These are phyloP conservation scores for Ophiocordyceps camponoti-saundersi DNA, from an alignment of 2,329 filamentous ascomycete species.

Conservation along the genomic window DNA sequence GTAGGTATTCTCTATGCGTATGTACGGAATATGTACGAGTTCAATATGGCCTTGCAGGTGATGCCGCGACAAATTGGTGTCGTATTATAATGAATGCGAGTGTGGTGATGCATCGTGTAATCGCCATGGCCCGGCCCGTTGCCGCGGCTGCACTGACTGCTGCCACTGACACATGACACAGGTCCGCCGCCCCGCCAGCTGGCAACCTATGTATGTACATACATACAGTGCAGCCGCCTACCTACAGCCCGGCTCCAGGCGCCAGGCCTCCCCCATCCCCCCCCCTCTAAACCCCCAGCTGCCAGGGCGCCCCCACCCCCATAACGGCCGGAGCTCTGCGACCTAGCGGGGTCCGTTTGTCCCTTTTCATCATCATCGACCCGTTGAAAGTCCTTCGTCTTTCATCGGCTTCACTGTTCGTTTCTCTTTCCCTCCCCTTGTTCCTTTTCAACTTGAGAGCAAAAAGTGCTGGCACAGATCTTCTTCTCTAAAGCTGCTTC, in stretches of 20 bases:
- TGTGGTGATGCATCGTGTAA: too few relatives aligned
- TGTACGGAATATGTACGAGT: too few relatives aligned
- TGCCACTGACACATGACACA: background rate
- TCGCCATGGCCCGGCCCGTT: background rate
- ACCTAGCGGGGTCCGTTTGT: background rate
- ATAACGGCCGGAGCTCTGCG: background rate
- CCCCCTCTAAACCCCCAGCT: background rate
- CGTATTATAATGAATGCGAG: too few relatives aligned
- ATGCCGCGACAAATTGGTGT: too few relatives aligned
- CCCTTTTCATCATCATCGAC: background rate
- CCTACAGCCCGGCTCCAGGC: background rate
- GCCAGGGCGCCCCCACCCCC: background rate
- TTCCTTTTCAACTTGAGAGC: background rate
- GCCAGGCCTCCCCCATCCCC: background rate
- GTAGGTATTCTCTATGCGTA: too few relatives aligned
- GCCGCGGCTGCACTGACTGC: background rate
- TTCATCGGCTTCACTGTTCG: background rate
- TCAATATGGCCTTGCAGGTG: too few relatives aligned
- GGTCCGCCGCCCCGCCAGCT: background rate
- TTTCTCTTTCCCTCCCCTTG: background rate
- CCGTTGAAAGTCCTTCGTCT: background rate
- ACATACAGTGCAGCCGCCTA: too few relatives aligned
- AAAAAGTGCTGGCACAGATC: background rate
- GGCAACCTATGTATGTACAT: too few relatives aligned
- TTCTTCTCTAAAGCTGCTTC: background rate